Evolutionary conservation across 2,329 filamentous ascomycete genomes (phyloP).

Genomic region (Hansfordia pulvinata): DNA sequence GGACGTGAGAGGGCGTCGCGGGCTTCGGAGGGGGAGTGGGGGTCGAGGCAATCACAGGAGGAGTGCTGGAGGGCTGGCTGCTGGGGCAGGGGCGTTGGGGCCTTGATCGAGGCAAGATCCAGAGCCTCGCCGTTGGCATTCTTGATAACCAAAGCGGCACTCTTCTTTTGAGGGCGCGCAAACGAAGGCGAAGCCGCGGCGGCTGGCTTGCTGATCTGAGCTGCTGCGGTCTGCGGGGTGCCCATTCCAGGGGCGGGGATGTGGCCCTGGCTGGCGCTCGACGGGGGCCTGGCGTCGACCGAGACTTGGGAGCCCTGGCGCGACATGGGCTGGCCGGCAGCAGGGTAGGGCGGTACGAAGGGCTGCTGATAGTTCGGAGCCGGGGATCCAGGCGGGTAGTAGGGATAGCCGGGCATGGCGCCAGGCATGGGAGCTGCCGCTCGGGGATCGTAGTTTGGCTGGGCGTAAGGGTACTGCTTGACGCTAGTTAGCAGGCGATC

Average conservation of each 20-base stretch:
- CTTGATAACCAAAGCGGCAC: constrained; percentile 71
- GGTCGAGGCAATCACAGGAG: constrained; percentile 59
- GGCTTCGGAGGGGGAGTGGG: constrained; percentile 71
- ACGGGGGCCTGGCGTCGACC: constrained; percentile 36
- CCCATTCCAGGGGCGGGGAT: constrained; percentile 46
- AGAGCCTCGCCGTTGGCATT: constrained; percentile 68
- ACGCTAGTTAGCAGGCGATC: constrained; percentile 60
- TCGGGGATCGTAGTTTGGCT: constrained; percentile 28
- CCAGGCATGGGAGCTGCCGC: constrained; percentile 32
- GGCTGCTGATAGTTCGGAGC: constrained; percentile 30
- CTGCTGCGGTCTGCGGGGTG: constrained; percentile 48
- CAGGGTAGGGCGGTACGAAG: constrained; percentile 23
- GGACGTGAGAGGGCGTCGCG: constrained; percentile 52
- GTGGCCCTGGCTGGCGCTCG: constrained; percentile 53
- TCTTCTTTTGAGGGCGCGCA: constrained; percentile 44
- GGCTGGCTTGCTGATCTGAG: constrained; percentile 31
- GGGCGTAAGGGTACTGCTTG: constrained; percentile 50
- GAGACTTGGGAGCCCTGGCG: constrained; percentile 71
- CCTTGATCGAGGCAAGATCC: constrained; percentile 48
- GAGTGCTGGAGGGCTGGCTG: constrained; percentile 46
- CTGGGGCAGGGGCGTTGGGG: constrained; percentile 42
- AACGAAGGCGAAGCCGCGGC: constrained; percentile 31
- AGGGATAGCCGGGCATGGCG: constrained; percentile 19
- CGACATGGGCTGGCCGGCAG: constrained; percentile 57
- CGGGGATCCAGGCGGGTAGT: constrained; percentile 25